Base-by-base conservation (phyloP, 2,329 filamentous ascomycete species). In the Teratosphaeria pseudoeucalypti region DNA sequence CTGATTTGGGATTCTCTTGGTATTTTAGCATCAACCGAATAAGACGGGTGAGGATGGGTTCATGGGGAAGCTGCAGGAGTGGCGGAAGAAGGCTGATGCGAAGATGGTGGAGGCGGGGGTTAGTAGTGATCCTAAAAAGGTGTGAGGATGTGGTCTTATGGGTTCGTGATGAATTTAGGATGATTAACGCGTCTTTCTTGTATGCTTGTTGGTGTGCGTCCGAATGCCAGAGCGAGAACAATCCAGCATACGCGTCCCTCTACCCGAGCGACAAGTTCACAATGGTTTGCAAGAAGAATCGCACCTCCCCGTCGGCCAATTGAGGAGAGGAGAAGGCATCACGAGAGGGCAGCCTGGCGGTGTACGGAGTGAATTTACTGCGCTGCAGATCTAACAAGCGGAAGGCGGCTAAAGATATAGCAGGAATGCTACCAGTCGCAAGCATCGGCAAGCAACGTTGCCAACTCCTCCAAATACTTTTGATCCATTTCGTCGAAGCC, bases 401-500 rank as follows among this genome's bases (percentile, higher is more conserved):
- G 29, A 32, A 32, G 29, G 37, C 11, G 37, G 4, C 37, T 39
- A 16, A 6, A 49, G 43, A 23, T n/a, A 16, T 23, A 6, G 19
- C 9, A 19, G 43, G 9, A 49, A 19, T 19, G 56, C 47, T 27
- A 60, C 85, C 87, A 91, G 72, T 89, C 85, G 71, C 87, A 89
- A 57, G 81, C 79, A 61, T 71, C 76, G 1, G 76, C 80, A 29
- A 90, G 70, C 59, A 90, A 65, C 14, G 66, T 75, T 0, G 86
- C 87, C 67, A 92, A 73, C 66, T 82, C 76, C 73, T 92, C 88
- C 61, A 94, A 72, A 65, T 82, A 82, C 62, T 70, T 72, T 73
- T 80, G 79, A 71, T 94, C 89, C 53, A 85, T 80, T 61, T 83
- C 78, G 64, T 89, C 84, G 65, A 92, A 92, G 0, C 88, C 88